Evolutionary conservation across 768 basidiomycete genomes (phyloP).

Genomic region (Kwoniella newhampshirensis): DNA sequence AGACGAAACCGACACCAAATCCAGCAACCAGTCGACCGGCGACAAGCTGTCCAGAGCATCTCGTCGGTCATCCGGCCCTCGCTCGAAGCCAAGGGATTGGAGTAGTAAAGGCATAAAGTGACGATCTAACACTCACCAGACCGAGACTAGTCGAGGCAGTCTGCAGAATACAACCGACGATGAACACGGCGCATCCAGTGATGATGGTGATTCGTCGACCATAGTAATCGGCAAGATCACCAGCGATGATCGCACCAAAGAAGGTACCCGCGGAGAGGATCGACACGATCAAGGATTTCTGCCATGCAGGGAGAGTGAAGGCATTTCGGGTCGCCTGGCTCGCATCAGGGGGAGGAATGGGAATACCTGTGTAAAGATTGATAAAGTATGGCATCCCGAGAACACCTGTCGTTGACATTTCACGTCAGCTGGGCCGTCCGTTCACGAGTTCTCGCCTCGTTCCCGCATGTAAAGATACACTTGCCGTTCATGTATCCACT

Average conservation of each 20-base stretch:
- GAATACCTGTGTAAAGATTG: conserved; percentile 88
- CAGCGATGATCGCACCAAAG: conserved; percentile 55
- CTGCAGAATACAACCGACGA: conserved; percentile 48
- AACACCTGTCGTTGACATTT: conserved; percentile 49
- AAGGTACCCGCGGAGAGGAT: conserved; percentile 56
- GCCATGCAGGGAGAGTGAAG: conserved; percentile 43
- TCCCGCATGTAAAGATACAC: too few species aligned
- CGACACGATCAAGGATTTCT: conserved; percentile 54
- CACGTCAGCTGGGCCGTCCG: too few species aligned
- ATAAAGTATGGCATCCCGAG: conserved; percentile 72
- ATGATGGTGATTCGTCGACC: conserved; percentile 52
- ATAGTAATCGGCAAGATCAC: conserved; percentile 54
- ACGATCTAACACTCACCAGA: conserved; percentile 35
- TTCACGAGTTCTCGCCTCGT: too few species aligned
- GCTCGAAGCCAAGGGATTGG: too few species aligned
- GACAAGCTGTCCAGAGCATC: conserved; percentile 29
- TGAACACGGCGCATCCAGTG: conserved; percentile 43
- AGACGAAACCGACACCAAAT: conserved; percentile 49
- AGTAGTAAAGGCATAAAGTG: too few species aligned
- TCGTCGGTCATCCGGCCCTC: too few species aligned
- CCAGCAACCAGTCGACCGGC: conserved; percentile 52
- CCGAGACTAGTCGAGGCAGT: conserved; percentile 49
- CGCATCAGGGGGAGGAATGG: conserved; percentile 32
- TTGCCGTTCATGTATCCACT: too few species aligned
- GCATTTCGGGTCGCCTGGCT: conserved; percentile 25